These are phyloP conservation scores for Monascus purpureus DNA, from an alignment of 495 filamentous ascomycete species.

Conservation along the genomic window DNA sequence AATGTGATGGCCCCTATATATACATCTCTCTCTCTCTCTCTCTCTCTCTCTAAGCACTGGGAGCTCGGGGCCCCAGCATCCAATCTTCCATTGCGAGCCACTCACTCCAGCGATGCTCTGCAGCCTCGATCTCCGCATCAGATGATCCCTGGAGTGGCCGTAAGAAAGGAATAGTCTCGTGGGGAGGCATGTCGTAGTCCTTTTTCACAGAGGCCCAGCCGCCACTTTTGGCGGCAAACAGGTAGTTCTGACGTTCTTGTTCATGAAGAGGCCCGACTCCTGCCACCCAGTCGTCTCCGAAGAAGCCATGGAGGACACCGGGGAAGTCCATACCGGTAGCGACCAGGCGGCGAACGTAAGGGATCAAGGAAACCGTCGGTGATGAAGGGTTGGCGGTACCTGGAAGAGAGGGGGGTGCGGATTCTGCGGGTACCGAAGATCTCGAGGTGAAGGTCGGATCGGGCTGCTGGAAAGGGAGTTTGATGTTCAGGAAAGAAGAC, in stretches of 20 bases:
- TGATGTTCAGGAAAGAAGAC: conserved; percentile 83
- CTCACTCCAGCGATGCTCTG: conserved; percentile 70
- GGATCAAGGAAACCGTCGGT: conserved; percentile 59
- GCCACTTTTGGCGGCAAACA: conserved; percentile 86
- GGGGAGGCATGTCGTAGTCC: conserved; percentile 70
- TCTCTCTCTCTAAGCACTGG: too few species aligned
- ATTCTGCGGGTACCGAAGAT: conserved; percentile 16
- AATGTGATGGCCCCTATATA: too few species aligned
- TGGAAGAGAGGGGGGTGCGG: conserved; percentile 6
- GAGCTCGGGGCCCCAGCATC: conserved; percentile 63
- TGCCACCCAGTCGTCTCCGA: conserved; percentile 75
- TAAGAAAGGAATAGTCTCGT: conserved; percentile 78
- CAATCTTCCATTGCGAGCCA: conserved; percentile 93
- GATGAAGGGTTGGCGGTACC: conserved; percentile 7
- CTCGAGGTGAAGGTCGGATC: conserved; percentile 20
- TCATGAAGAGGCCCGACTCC: conserved; percentile 78
- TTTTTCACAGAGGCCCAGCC: conserved; percentile 79
- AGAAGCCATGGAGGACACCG: conserved; percentile 80
- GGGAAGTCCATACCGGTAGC: conserved; percentile 84
- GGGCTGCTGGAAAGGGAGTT: conserved; percentile 33
- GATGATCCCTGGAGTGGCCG: conserved; percentile 60
- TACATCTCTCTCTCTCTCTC: too few species aligned
- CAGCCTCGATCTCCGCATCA: conserved; percentile 68
- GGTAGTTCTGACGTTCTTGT: conserved; percentile 81
- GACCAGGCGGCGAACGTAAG: conserved; percentile 81